Evolutionary conservation across 495 filamentous ascomycete genomes (phyloP), one percentile per base, ranked within the genome.

Genomic region (Neurospora sp.): DNA sequence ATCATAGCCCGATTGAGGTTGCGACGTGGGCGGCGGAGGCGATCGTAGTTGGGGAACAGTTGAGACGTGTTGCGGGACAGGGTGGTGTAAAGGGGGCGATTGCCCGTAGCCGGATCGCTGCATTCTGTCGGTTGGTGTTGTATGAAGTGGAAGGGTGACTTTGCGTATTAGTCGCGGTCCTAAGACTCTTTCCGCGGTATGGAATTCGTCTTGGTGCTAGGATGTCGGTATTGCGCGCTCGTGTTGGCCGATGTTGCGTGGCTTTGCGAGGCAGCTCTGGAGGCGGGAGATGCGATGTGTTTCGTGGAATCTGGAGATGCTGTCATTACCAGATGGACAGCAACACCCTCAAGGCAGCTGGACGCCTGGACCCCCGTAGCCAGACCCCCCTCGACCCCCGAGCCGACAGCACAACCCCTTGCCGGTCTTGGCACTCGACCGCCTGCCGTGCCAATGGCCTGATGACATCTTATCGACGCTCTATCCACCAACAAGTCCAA

Each of bases 11-110:
- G 89, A 87, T 71, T 91, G 89, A 65, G 91, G 89, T 80, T 94
- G 93, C 41, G 92, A 81, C 20, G 80, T 84, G 2, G 92, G 95
- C 59, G 93, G 96, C 40, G 96, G 96, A 42, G 96, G 96, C 71
- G 96, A 98, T 84, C 97, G 91, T 82, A 99, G 91, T 84, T 98
- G 94, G n/a, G 96, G 96, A 69, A 99, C 96, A 69, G 94, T 97
- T 76, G 96, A 97, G 71, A 98, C 94, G 87, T 98, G 96, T 79
- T 98, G 96, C 65, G 96, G 96, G 65, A 98, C 94, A 38, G 96
- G 96, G 81, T 99, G 96, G 83, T 99, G 96, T 74, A 99, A 91
- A 53, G 96, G 96, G 78, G 96, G 96, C 75, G 96, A 97, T 76
- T 93, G 92, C 72, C 92, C 90, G 83, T 94, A 97, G 68, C 88